Evolutionary conservation across 805 yeast species (phyloP), one percentile per base, ranked within the genome.

Genomic region (Kodamaea kaohsiungensis): DNA sequence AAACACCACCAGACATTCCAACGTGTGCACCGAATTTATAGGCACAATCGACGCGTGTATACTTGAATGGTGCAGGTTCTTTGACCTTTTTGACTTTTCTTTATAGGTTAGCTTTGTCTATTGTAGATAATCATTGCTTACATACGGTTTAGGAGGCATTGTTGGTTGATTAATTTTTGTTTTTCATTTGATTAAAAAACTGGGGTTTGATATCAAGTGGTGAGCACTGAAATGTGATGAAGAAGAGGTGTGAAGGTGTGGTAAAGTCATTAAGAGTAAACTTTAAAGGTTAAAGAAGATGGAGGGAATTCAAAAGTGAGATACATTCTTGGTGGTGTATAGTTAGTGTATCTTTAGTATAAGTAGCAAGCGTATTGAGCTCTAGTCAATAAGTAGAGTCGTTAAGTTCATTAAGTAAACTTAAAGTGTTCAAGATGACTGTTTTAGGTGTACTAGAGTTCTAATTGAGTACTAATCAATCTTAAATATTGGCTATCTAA

Each of bases 1-100:
- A 84, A 1, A 89, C 83, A 38, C 95, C 98, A 12, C 96, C 96
- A 4, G 88, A 79, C 60, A 87, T 85, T 2, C 88, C 84, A 27
- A 92, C 93, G 70, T 92, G 98, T 2, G 97, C 97, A 2, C 98
- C 98, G 65, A 83, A 92, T 65, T 82, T 87, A 71, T 73, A 77
- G 48, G 73, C 75, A 54, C 78, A 71, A 2, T 75, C 56, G 12
- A 76, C 72, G 56, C 86, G 75, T 0, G 75, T 67, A 64, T 61
- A 65, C 52, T 63, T 65, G 58, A 65, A 65, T 19, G 57, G 46
- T 13, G 59, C 59, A 12, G 53, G 47, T 17, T 43, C 52, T 16
- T 53, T 56, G 40, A 54, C 55, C 45, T 48, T 47, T 49, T 51
- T 46, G 46, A 50, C 37, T 18, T 39, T 38, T 40, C 45, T 40